Evolutionary conservation across 164 flowering plant species (phyloP), one percentile per base, ranked within the genome.

Genomic region (Berberis vulgaris): DNA sequence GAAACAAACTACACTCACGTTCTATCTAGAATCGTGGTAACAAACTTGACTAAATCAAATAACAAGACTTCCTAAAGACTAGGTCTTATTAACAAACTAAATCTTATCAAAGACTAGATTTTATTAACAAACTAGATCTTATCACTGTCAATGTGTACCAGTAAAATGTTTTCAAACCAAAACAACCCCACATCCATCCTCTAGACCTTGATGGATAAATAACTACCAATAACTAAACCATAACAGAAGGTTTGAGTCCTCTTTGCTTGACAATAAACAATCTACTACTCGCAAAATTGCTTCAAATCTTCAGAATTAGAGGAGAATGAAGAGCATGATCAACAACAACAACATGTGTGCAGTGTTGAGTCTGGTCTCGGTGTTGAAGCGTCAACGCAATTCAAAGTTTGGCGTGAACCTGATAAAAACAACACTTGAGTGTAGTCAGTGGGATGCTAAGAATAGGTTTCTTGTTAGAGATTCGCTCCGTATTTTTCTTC

Each of bases 391-490:
- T 65, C 71, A 6, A 72, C 45, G 26, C 67, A 73, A 58, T 73
- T 78, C 72, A 69, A 68, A 63, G 92, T 87, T 1, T 87, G 93
- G 89, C 72, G 64, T 7, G 62, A 68, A 44, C 89, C 87, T 1
- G 49, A 57, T 2, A 47, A 43, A 0, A 78, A 80, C 45, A 64
- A 79, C 57, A 69, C 84, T 13, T 56, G 50, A 0, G 2, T 77
- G 6, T 85, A 66, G 12, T 63, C 74, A 67, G 7, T 87, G 89
- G 93, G 87, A 88, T 67, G 42, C 74, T 12, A 66, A 66, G 59
- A 72, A 61, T 67, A 71, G 85, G 61, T 84, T 87, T 41, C 82
- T 66, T 5, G 71, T 85, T 45, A 85, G 88, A 49, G 89, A 87
- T 72, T 71, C 84, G 57, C 83, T 86, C 41, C 59, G 89, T 86